Percentiles rank a stretch among this genome's conserved stretches.
phyloP scores from a whole-genome alignment of 2,329 filamentous ascomycete species.

The Cladosporium sp. region DNA sequence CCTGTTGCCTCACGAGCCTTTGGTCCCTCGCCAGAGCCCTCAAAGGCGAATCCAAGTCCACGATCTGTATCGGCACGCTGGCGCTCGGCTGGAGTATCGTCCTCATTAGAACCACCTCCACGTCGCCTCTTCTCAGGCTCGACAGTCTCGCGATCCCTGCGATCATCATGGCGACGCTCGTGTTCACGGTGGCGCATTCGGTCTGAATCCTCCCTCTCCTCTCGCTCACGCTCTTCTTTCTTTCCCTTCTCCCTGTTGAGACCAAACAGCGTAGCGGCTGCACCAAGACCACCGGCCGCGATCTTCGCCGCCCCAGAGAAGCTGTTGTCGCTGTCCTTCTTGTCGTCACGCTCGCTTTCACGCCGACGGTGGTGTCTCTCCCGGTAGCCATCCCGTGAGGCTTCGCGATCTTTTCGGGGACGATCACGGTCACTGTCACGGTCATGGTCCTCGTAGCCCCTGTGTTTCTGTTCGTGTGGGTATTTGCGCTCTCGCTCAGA shows the following conservation, averaged over 20 bases:
- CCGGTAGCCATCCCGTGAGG: background rate
- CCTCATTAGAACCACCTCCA: conserved; percentile 2
- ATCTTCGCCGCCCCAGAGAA: conserved; percentile 24
- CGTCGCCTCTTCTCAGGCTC: conserved; percentile 6
- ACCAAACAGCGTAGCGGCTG: conserved; percentile 27
- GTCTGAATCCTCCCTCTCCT: conserved; percentile 21
- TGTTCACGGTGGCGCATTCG: conserved; percentile 20
- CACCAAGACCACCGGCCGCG: conserved; percentile 28
- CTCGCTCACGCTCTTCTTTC: conserved; percentile 18
- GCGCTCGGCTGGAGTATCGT: conserved; percentile 11
- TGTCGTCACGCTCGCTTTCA: conserved; percentile 23
- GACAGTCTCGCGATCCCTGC: conserved; percentile 12
- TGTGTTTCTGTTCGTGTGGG: background rate
- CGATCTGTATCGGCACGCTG: conserved; percentile 24
- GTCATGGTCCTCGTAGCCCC: conserved; percentile 18
- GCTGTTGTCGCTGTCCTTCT: conserved; percentile 18
- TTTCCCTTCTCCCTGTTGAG: conserved; percentile 23
- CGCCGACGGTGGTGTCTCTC: conserved; percentile 25
- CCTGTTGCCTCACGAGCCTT: background rate
- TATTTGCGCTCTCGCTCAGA: conserved; percentile 15
- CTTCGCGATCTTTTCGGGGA: conserved; percentile 17
- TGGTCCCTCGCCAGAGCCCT: conserved; percentile 23
- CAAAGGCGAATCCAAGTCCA: conserved; percentile 32
- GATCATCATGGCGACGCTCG: conserved; percentile 15
- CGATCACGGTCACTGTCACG: conserved; percentile 26